Conservation (phyloP, 192 early-diverging fungal species). For the Cladochytrium replicatum region DNA sequence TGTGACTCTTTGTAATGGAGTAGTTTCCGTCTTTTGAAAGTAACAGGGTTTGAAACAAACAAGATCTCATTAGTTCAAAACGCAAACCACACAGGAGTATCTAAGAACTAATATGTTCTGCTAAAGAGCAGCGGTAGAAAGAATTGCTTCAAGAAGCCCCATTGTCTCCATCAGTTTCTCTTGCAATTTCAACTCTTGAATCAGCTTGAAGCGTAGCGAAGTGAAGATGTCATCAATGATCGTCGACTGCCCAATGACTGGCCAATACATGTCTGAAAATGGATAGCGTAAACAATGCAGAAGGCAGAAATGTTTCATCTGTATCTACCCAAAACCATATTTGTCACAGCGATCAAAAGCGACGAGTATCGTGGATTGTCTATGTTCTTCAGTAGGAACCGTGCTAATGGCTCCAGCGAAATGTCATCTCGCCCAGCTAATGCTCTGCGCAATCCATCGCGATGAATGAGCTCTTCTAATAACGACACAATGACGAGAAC, state of each 20-base stretch:
- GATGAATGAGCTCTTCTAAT: constrained; percentile 82
- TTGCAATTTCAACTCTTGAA: constrained; percentile 67
- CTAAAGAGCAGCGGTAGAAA: too few species aligned
- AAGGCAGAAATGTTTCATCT: constrained; percentile 3
- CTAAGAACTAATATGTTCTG: too few species aligned
- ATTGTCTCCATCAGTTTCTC: constrained; percentile 65
- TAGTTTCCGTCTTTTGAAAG: too few species aligned
- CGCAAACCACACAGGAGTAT: too few species aligned
- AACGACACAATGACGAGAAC: constrained; percentile 61
- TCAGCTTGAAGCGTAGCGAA: constrained; percentile 60
- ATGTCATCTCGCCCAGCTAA: constrained; percentile 82
- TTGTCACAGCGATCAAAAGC: constrained; percentile 68
- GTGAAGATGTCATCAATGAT: constrained; percentile 68
- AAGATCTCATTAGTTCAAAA: too few species aligned
- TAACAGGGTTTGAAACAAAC: too few species aligned
- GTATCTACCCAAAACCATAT: constrained; percentile 56
- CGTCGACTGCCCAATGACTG: constrained; percentile 68
- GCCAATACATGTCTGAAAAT: constrained; percentile 65
- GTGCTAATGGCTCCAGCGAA: constrained; percentile 69
- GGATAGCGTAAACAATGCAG: not conserved
- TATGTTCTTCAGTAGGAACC: constrained; percentile 74
- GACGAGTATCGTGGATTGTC: constrained; percentile 68
- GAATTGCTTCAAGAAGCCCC: constrained; percentile 79
- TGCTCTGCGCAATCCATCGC: constrained; percentile 67
- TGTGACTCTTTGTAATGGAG: too few species aligned